A percentile compares a stretch with the other conserved stretches of the same genome.
Evolutionary conservation across 169 alveolate species (phyloP).

Genomic region (Eimeria falciformis): DNA sequence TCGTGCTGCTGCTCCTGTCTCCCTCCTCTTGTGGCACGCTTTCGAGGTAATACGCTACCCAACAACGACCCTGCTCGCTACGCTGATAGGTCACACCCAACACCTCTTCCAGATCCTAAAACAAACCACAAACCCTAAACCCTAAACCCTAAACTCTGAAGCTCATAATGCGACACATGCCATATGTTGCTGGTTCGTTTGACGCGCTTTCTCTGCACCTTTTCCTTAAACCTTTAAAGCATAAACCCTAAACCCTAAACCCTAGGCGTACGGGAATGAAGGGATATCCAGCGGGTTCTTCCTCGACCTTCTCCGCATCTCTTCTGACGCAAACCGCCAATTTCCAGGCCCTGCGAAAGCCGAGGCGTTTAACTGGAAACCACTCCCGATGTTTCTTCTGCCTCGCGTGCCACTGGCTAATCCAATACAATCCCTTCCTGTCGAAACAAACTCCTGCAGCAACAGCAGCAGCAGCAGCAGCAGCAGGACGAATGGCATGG

Average conservation of each 20-base stretch:
- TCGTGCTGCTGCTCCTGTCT: background rate
- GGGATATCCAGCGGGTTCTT: conserved; percentile 1
- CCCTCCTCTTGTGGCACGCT: background rate
- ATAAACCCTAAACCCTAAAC: conserved; percentile 11
- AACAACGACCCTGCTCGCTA: conserved; percentile 38
- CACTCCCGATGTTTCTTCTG: conserved; percentile 71
- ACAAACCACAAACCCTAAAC: background rate
- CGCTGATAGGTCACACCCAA: conserved; percentile 72
- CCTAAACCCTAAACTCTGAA: background rate
- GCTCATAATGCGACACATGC: too few relatives aligned
- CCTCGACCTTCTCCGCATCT: conserved; percentile 68
- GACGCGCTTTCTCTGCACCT: too few relatives aligned
- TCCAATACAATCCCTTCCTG: conserved; percentile 61
- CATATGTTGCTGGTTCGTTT: too few relatives aligned
- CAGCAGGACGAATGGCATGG: background rate
- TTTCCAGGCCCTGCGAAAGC: conserved; percentile 56
- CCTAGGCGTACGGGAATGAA: background rate
- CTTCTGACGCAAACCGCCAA: conserved; percentile 63
- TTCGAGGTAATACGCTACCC: conserved; percentile 64
- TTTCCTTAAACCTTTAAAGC: background rate
- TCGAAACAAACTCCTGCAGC: conserved; percentile 68
- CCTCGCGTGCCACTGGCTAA: conserved; percentile 72
- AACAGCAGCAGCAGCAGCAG: background rate
- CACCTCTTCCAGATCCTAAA: conserved; percentile 69
- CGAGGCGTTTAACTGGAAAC: conserved; percentile 52